Base-by-base conservation (phyloP, 306 rosid genomes). In the Pterocarpus santalinus region DNA sequence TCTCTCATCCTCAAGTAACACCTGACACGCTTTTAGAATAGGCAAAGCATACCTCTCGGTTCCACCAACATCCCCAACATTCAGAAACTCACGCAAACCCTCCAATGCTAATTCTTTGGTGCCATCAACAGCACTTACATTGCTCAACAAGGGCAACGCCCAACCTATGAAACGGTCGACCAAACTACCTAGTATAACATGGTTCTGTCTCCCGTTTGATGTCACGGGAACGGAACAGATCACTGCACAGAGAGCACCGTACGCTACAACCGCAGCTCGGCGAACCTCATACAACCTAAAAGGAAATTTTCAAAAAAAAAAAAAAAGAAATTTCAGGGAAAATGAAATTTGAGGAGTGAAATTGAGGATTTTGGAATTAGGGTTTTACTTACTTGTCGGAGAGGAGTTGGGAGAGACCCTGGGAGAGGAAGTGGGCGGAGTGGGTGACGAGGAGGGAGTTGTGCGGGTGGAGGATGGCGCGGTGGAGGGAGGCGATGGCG, bases 1-100 rank as follows among this genome's bases (percentile, higher is more conserved):
- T 81, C 97, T 90, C 89, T 94, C 97, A 73, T 94, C 98, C 90
- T 94, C 98, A 35, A 94, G 92, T 38, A 94, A 87, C 51, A 84
- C 91, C 83, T 94, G 97, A 68, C 97, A 92, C 32, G 97, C 98
- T 84, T 94, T 92, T 72, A 94, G 95, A 80, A 94, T 92, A 0
- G 95, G 89, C 81, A 94, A 77, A 65, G 86, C 92, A 32, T 89
- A 92, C 85, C 98, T 91, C 85, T 94, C 98, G 6, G 84, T 86
- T 64, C 91, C 95, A 8, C 84, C 86, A 79, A 79, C 90, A 38
- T 91, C 93, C 64, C 98, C 98, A 12, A 90, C 89, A 49, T 88
- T 90, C 35, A 94, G 91, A 80, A 94, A 94, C 90, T 92, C 97
- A 15, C 89, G 91, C 10, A 92, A 79, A 55, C 95, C 92, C 76